These are phyloP conservation scores for Cicer yamashitae DNA, from an alignment of 306 rosid genomes.

Conservation along the genomic window DNA sequence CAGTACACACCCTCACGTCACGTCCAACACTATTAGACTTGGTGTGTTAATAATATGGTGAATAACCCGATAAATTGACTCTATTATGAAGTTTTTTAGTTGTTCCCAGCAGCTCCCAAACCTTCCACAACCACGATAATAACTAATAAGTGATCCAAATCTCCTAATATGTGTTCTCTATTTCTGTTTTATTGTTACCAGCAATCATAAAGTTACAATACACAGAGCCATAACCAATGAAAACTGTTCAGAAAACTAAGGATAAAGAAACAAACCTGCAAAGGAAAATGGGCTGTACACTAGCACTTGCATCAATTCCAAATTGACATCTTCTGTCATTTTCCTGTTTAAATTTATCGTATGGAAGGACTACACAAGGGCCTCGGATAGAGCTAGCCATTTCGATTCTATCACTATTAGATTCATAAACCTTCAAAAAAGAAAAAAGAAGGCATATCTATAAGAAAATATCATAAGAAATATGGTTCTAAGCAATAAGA, in stretches of 20 bases:
- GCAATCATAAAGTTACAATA: background rate
- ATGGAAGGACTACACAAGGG: conserved; percentile 83
- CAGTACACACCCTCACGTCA: too few relatives aligned
- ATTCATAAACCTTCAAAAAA: conserved; percentile 75
- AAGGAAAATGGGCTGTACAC: conserved; percentile 66
- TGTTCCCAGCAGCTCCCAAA: too few relatives aligned
- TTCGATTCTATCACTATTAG: conserved; percentile 69
- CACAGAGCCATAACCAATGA: background rate
- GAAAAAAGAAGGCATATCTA: conserved; percentile 27
- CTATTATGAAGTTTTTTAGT: too few relatives aligned
- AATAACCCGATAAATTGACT: too few relatives aligned
- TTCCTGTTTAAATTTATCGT: conserved; percentile 73
- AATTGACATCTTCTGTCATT: conserved; percentile 62
- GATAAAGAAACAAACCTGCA: conserved; percentile 75
- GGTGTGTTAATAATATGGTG: too few relatives aligned
- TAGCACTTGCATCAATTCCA: conserved; percentile 51
- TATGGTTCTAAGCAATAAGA: conserved; percentile 40
- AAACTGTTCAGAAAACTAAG: background rate
- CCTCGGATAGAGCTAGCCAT: conserved; percentile 77
- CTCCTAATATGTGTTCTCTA: too few relatives aligned
- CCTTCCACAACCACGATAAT: too few relatives aligned
- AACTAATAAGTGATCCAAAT: too few relatives aligned
- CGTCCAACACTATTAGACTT: too few relatives aligned
- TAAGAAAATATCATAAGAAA: conserved; percentile 36
- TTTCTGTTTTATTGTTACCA: too few relatives aligned